Conservation (phyloP, 148 eudicot genomes). For the Drosera capensis region DNA sequence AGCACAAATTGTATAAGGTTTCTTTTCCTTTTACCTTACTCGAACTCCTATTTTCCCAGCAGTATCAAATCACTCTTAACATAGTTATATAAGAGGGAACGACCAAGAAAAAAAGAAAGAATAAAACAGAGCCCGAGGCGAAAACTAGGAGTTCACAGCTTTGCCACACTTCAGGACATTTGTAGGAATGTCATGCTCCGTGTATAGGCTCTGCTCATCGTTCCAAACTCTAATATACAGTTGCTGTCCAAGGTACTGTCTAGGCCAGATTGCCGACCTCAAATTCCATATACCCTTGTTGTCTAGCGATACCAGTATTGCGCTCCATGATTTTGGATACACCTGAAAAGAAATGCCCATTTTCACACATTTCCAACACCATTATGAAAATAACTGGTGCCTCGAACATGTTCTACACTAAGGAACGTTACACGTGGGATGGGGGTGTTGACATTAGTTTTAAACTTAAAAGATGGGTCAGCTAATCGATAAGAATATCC, state of each 20-base stretch:
- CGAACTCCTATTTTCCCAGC: no score
- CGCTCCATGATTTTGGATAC: conserved; percentile 53
- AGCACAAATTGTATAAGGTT: no score
- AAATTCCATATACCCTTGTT: conserved; percentile 75
- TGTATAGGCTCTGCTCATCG: conserved; percentile 22
- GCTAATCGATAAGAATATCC: no score
- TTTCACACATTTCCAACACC: neutral
- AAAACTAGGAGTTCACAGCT: no score
- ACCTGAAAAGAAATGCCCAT: conserved; percentile 33
- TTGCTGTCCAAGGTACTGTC: conserved; percentile 54
- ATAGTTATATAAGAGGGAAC: no score
- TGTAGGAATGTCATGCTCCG: conserved; percentile 36
- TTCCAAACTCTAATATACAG: conserved; percentile 45
- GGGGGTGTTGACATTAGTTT: neutral
- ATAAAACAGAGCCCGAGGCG: no score
- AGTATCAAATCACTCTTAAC: no score
- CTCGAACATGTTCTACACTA: neutral
- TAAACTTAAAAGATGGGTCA: no score
- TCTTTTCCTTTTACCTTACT: no score
- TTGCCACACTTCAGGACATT: conserved; percentile 44
- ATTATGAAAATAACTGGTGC: neutral
- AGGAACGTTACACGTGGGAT: neutral
- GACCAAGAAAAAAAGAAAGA: no score
- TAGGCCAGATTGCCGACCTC: conserved; percentile 45
- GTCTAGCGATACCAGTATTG: conserved; percentile 46